phyloP scores from a whole-genome alignment of 371 early-diverging fungal species.

The Circinella umbellata region DNA sequence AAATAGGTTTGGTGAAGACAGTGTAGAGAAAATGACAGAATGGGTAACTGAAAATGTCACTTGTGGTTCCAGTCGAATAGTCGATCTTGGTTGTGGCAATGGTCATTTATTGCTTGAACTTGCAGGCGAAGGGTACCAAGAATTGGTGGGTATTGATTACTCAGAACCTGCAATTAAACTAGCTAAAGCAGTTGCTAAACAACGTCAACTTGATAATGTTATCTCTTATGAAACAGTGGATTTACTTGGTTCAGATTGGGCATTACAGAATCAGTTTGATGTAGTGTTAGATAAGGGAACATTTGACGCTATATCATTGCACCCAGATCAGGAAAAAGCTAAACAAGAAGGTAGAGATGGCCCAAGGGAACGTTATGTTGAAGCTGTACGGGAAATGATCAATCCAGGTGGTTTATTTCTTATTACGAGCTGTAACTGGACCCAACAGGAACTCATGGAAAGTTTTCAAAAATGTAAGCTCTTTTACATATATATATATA shows the following conservation, averaged over 20 bases:
- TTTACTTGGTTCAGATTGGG: constrained; percentile 60
- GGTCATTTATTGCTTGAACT: constrained; percentile 86
- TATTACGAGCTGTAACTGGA: constrained; percentile 95
- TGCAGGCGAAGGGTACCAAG: constrained; percentile 67
- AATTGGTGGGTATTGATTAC: constrained; percentile 86
- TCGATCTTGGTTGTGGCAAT: constrained; percentile 94
- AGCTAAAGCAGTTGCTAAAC: constrained; percentile 60
- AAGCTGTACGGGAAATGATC: constrained; percentile 37
- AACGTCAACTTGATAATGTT: constrained; percentile 41
- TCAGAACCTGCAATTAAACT: constrained; percentile 77
- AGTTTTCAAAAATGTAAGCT: constrained; percentile 63
- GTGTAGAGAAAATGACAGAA: constrained; percentile 81
- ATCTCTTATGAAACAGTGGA: constrained; percentile 67
- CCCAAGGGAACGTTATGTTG: constrained; percentile 41
- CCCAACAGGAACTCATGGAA: constrained; percentile 78
- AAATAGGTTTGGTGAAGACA: constrained; percentile 83
- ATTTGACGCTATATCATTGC: constrained; percentile 89
- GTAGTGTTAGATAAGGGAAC: constrained; percentile 92
- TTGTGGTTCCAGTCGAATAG: constrained; percentile 41
- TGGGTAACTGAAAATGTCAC: constrained; percentile 71
- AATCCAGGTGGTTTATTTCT: constrained; percentile 60
- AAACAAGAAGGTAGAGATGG: constrained; percentile 36
- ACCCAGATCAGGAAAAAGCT: constrained; percentile 57
- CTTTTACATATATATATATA: not conserved
- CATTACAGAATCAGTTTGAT: constrained; percentile 47